Evolutionary conservation across 2,329 filamentous ascomycete genomes (phyloP).

Genomic region (Cryoendolithus antarcticus): DNA sequence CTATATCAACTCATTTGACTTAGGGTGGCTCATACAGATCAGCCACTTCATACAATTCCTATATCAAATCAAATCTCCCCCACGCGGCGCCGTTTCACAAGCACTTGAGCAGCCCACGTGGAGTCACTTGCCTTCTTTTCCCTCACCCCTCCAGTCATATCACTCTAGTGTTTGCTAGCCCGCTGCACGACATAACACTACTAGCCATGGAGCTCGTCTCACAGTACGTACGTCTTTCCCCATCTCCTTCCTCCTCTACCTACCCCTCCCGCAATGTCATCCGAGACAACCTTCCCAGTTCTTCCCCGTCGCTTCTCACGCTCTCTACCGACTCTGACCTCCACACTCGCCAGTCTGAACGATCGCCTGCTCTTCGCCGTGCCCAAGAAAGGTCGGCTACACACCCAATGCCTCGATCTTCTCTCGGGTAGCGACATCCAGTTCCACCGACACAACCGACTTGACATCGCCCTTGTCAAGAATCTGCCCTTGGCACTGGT

Average conservation of each 20-base stretch:
- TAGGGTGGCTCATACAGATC: too few relatives aligned
- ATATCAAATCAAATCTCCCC: too few relatives aligned
- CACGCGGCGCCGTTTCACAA: too few relatives aligned
- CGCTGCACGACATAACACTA: neutral
- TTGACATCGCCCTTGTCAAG: constrained; percentile 96
- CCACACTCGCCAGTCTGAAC: constrained; percentile 55
- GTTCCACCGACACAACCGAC: constrained; percentile 85
- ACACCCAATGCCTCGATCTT: constrained; percentile 77
- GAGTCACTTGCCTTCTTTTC: too few relatives aligned
- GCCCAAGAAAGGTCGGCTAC: constrained; percentile 96
- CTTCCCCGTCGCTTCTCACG: constrained; percentile 11
- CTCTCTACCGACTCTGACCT: constrained; percentile 25
- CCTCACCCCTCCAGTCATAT: too few relatives aligned
- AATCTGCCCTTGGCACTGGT: constrained; percentile 91
- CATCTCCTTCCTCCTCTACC: neutral
- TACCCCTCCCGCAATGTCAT: constrained; percentile 4
- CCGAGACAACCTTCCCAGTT: neutral
- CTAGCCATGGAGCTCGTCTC: constrained; percentile 23
- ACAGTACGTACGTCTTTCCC: constrained; percentile 17
- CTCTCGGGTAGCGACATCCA: constrained; percentile 91
- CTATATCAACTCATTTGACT: too few relatives aligned
- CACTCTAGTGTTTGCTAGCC: too few relatives aligned
- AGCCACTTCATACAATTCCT: too few relatives aligned
- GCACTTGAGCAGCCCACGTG: too few relatives aligned
- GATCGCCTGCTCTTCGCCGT: constrained; percentile 90